Evolutionary conservation across 1,284 basidiomycete genomes (phyloP), one percentile per base, ranked within the genome.

Genomic region (Apiotrichum akiyoshidainum): DNA sequence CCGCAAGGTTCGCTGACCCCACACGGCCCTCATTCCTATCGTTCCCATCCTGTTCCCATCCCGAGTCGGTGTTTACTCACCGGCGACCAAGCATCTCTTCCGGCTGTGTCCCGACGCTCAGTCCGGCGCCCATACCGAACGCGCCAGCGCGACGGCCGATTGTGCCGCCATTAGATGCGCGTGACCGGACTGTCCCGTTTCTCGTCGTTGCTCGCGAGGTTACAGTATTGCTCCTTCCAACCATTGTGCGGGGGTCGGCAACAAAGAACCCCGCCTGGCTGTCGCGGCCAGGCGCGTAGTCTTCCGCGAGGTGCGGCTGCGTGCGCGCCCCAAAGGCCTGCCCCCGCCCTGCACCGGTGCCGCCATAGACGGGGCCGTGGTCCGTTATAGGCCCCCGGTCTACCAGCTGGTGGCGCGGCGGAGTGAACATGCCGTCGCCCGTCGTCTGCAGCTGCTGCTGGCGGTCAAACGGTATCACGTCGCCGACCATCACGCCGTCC

Each of bases 21-120:
- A 37, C 14, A 11, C 37, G 14, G 37, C 37, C 37, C 37, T 11
- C 12, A 16, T 37, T 13, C 37, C 37, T 10, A 11, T 5, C 37
- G 10, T 16, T 37, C 14, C 37, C 37, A 37, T 13, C 11, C 37
- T 3, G 16, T 16, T 19, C 40, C n/a, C 16, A 41, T 31, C 7
- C 26, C 4, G 17, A 44, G 8, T 44, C 19, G n/a, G 2, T 44
- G 10, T 19, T 21, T 2, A 68, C 69, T 67, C 57, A 73, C 69
- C 75, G 71, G 62, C 75, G 56, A n/a, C 70, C 71, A 3, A 76
- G 62, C 11, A 75, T 68, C 56, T 76, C 75, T 56, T 74, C 71
- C 13, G 75, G 75, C 63, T 74, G 72, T 45, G 75, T 76, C 40
- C 75, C 75, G 40, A 75, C 70, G 41, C 65, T 71, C 12, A 73